Evolutionary conservation across 352 stramenopile species (phyloP), one percentile per base, ranked within the genome.

Genomic region (Globisporangium cylindrosporum): DNA sequence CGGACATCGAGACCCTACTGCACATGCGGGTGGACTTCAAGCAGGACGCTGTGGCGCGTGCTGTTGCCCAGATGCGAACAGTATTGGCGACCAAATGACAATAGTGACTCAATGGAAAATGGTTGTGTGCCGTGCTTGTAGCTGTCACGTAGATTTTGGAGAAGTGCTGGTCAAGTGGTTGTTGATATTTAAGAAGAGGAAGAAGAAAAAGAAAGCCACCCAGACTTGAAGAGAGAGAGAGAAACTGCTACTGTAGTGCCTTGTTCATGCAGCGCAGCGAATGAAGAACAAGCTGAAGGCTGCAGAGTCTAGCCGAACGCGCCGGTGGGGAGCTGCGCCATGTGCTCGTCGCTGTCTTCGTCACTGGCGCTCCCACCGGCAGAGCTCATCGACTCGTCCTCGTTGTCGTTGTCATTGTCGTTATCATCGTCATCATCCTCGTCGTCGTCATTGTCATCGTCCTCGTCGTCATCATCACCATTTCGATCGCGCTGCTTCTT

Each of bases 1-100:
- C 76, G 12, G 82, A 83, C 48, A 88, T 94, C 38, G 76, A 76
- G 59, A 78, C 70, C 34, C 73, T 90, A 22, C 69, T 94, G 53
- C 73, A 66, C 7, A 84, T 93, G 79, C 87, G 87, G 55, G 73
- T 93, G 29, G 85, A 93, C 64, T 94, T 93, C 59, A 82, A 84
- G 27, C 49, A 64, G 10, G 73, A 87, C 20, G 79, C 88, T 18
- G 71, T 94, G 29, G 56, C 64, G 2, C 74, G 72, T 24, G 80
- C 76, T 1, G 74, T 92, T n/a, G 62, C 71, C 0, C 62, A 77
- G 49, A 66, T 88, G 36, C 57, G n/a, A 0, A 34, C 25, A 14
- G 66, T 58, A n/a, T 12, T 71, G 20, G 51, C 59, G 4, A n/a
- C 43, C 22, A 36, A 60, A n/a, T 22, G 7, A 59, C 8, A 36